Evolutionary conservation across 2,329 filamentous ascomycete genomes (phyloP).

Genomic region (Penicillium sclerotiorum): DNA sequence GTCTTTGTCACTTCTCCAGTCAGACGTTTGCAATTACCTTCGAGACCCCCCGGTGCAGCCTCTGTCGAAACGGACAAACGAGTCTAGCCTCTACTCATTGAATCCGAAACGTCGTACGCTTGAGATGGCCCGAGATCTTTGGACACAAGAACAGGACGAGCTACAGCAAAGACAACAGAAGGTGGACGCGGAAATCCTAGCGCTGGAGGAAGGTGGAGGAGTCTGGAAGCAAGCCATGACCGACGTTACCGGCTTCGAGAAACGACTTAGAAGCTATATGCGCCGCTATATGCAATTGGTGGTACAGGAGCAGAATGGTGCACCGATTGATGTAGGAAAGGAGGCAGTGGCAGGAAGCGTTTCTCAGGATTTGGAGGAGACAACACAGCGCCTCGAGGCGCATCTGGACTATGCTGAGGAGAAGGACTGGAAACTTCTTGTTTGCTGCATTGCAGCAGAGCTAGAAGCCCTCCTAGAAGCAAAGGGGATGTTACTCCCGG

Average conservation of each 20-base stretch:
- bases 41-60: constrained; percentile 48
- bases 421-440: constrained; percentile 62
- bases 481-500: constrained; percentile 36
- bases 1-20: constrained; percentile 58
- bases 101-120: constrained; percentile 61
- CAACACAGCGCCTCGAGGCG: constrained; percentile 50
- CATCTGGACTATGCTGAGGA: constrained; percentile 55
- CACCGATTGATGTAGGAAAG: constrained; percentile 19
- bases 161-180: constrained; percentile 48
- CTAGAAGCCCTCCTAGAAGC: constrained; percentile 56
- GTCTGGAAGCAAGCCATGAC: constrained; percentile 61
- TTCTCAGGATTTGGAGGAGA: constrained; percentile 50
- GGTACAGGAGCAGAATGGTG: constrained; percentile 20
- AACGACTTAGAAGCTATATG: constrained; percentile 35
- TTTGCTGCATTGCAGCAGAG: constrained; percentile 65
- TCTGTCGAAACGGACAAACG: constrained; percentile 28
- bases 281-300: constrained; percentile 31
- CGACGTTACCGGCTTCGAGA: constrained; percentile 56
- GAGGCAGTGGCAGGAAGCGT: constrained; percentile 34
- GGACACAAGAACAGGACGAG: constrained; percentile 52
- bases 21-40: constrained; percentile 58
- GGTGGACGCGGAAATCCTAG: constrained; percentile 57
- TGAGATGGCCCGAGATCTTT: constrained; percentile 62
- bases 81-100: constrained; percentile 53
- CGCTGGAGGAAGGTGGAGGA: constrained; percentile 60